Evolutionary conservation across 2,329 filamentous ascomycete species (phyloP).

Genomic region (Shiraia bambusicola): DNA sequence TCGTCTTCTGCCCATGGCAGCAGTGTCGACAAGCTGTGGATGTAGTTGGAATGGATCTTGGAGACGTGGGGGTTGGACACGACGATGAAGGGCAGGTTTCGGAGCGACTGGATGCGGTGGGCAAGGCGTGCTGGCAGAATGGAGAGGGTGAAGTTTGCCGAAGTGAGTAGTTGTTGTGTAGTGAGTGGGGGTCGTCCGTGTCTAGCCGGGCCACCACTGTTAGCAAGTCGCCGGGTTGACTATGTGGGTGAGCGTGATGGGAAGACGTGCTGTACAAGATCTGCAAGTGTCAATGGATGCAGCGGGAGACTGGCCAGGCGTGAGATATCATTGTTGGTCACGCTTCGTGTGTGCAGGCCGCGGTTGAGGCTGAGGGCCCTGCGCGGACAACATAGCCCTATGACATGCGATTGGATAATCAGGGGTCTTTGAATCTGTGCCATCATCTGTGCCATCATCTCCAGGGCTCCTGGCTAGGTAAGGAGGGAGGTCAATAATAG

Average conservation of each 20-base stretch:
- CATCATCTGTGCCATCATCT: conserved; percentile 18
- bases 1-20: conserved; percentile 76
- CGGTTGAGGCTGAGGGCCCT: conserved; percentile 19
- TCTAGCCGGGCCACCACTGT: conserved; percentile 41
- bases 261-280: conserved; percentile 82
- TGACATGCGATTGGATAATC: conserved; percentile 41
- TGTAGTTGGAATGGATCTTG: conserved; percentile 93
- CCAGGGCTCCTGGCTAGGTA: no score
- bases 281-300: conserved; percentile 79
- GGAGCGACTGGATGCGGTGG: conserved; percentile 87
- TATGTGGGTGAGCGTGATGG: neutral
- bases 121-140: conserved; percentile 90
- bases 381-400: conserved; percentile 37
- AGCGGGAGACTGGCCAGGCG: conserved; percentile 75
- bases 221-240: conserved; percentile 3
- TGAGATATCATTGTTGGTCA: conserved; percentile 73
- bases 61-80: conserved; percentile 96
- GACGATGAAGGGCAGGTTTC: conserved; percentile 94
- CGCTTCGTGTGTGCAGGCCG: conserved; percentile 44
- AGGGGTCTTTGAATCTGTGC: conserved; percentile 37
- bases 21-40: conserved; percentile 87
- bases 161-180: conserved; percentile 75
- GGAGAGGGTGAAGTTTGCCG: conserved; percentile 92
- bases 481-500: no score
- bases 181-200: conserved; percentile 84